Base-by-base conservation (phyloP, 257 asterid species). In the Ophiorrhiza pumila region DNA sequence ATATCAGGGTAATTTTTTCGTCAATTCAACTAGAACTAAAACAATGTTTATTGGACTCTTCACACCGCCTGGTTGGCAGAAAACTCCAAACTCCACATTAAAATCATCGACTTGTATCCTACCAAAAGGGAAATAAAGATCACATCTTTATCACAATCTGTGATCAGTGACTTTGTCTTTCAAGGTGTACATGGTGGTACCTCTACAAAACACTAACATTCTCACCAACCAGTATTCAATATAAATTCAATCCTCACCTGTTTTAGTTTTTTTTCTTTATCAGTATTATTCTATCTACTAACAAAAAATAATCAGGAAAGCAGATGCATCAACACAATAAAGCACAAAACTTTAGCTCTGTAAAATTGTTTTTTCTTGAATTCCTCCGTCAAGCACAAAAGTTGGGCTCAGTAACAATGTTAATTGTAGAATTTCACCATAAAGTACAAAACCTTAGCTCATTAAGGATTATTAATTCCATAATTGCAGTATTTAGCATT, bases 391-490 rank as follows among this genome's bases (percentile, higher is more conserved):
- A 42, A 66, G 41, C 45, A 68, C 64, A 37, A 58, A 58, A 29
- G 1, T 58, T 13, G 5, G 23, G 35, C 69, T 39, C 52, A 43
- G 4, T 5, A 64, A 6, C 50, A 25, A 23, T 13, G 29, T 67
- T 14, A 4, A 5, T 22, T 34, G 35, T 7, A 55, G 2, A 53
- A 35, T 53, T 20, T 20, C n/a, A 53, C 11, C 23, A 53, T 23
- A 0, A 69, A 69, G 63, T 37, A 69, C 69, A 39, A 37, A 64
- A 39, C 52, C 41, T 41, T 11, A 64, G 39, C 64, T 52, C 64
- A 52, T 22, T 53, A 35, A 55, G 23, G 23, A 69, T 53, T 8
- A 23, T 18, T 35, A 3, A 1, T 1, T 34, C 43, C 9, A 68
- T 2, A 34, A 20, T 69, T 37, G 7, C 18, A 52, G 17, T 37